These are phyloP conservation scores for Septoria petroselini DNA, from an alignment of 2,329 filamentous ascomycete species.

Conservation along the genomic window DNA sequence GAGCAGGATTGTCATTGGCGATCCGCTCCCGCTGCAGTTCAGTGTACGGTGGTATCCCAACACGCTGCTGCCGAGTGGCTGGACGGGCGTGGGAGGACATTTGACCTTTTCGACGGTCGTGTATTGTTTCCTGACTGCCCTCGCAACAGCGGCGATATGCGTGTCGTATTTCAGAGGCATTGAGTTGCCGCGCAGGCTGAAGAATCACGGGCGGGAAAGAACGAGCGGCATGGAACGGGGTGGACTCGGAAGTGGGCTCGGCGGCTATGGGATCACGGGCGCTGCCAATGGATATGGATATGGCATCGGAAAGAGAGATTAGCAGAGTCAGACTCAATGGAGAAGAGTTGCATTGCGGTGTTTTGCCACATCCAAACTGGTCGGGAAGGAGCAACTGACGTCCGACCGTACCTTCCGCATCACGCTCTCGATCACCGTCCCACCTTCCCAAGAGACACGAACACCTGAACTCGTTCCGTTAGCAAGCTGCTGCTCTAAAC, in stretches of 20 bases:
- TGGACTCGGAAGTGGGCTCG: constrained; percentile 30
- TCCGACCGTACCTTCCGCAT: too few relatives aligned
- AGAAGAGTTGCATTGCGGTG: background rate
- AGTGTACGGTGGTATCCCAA: constrained; percentile 84
- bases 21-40: constrained; percentile 74
- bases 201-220: constrained; percentile 57
- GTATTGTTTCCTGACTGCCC: constrained; percentile 50
- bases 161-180: constrained; percentile 55
- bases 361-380: too few relatives aligned
- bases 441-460: too few relatives aligned
- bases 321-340: background rate
- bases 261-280: constrained; percentile 44
- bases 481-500: too few relatives aligned
- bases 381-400: too few relatives aligned
- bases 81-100: constrained; percentile 53
- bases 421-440: too few relatives aligned
- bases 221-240: constrained; percentile 42
- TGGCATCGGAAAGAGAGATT: constrained; percentile 46
- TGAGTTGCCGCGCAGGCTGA: constrained; percentile 51
- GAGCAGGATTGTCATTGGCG: constrained; percentile 76
- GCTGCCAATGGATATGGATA: constrained; percentile 41
- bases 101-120: constrained; percentile 50
- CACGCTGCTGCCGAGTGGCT: constrained; percentile 61
- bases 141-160: constrained; percentile 50
- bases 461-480: too few relatives aligned